A percentile compares a stretch with the other conserved stretches of the same genome.
Conservation (phyloP, 805 yeast genomes). For the Ogataea saltuana region DNA sequence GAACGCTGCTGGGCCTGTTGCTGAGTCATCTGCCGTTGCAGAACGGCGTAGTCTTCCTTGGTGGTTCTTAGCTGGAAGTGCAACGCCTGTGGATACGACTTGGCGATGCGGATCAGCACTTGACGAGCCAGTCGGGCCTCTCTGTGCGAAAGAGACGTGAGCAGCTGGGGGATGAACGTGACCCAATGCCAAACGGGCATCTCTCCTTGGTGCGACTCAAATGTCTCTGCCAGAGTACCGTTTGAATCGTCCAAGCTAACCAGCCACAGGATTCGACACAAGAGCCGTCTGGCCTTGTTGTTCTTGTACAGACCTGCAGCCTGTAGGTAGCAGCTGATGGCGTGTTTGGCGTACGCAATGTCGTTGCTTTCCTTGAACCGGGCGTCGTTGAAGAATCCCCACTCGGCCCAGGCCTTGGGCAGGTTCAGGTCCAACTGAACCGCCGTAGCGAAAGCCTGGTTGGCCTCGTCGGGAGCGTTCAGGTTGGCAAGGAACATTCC, state of each 20-base stretch:
- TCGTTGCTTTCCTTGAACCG: slow-evolving; percentile 80
- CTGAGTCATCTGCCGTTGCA: slow-evolving; percentile 64
- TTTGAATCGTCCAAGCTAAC: slow-evolving; percentile 84
- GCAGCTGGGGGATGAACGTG: slow-evolving; percentile 90
- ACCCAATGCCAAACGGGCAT: slow-evolving; percentile 99
- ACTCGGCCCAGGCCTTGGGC: slow-evolving; percentile 99
- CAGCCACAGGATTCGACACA: slow-evolving; percentile 92
- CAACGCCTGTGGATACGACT: slow-evolving; percentile 94
- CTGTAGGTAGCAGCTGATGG: slow-evolving; percentile 92
- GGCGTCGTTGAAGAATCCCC: slow-evolving; percentile 95
- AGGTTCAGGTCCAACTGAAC: slow-evolving; percentile 92
- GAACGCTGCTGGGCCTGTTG: slow-evolving; percentile 38
- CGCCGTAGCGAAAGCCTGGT: slow-evolving; percentile 97
- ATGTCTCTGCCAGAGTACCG: slow-evolving; percentile 81
- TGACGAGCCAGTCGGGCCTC: slow-evolving; percentile 90
- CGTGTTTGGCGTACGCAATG: slow-evolving; percentile 84
- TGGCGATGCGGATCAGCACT: slow-evolving; percentile 87
- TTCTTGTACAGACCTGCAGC: slow-evolving; percentile 97
- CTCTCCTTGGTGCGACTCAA: slow-evolving; percentile 91
- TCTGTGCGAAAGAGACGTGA: slow-evolving; percentile 84
- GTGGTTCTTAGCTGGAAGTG: slow-evolving; percentile 96
- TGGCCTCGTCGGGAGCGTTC: slow-evolving; percentile 90
- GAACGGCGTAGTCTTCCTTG: slow-evolving; percentile 86
- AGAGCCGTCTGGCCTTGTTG: slow-evolving; percentile 81
- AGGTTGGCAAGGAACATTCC: slow-evolving; percentile 96